Evolutionary conservation across 1,284 basidiomycete genomes (phyloP), one percentile per base, ranked within the genome.

Genomic region (Phellopilus nigrolimitatus): DNA sequence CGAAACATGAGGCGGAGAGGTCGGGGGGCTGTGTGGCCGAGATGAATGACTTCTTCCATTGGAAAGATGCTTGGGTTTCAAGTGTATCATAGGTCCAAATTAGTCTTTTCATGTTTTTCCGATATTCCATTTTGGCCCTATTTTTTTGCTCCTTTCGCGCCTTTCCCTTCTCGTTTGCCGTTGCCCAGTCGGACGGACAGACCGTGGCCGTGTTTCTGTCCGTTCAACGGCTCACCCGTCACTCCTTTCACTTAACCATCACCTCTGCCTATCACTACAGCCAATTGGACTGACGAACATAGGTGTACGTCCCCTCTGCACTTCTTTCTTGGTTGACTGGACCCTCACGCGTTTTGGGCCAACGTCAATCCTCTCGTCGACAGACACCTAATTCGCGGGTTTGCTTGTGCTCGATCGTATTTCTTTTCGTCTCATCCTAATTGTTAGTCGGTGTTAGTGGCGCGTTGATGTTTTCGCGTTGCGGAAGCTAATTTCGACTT

Each of bases 151-250:
- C 51, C 44, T 53, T 25, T 22, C 46, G 46, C 46, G 40, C 34
- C 28, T 48, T 48, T 39, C 51, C 51, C 51, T 53, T 54, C 42
- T 49, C 36, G 52, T 44, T 45, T 49, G 42, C 47, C 46, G 56
- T 30, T 56, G 56, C 62, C 53, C 61, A 58, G 67, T 68, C 59
- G 60, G 61, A 62, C 55, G 62, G 49, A 68, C 64, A 59, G 64
- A 60, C 50, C 56, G 60, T 46, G 55, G n/a, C n/a, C 56, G 61
- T 22, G 13, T 47, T 38, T 47, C 40, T 44, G 37, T 42, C 40
- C 42, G 31, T 49, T 53, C 47, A 17, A 19, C 49, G 43, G 30
- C 47, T 30, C 22, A 41, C 48, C 30, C 41, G 47, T 52, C 39
- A 21, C 25, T 57, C 49, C 58, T 40, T 55, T 61, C 62, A 38